Conservation (phyloP, 495 filamentous ascomycete genomes). For the Aspergillus bridgeri region DNA sequence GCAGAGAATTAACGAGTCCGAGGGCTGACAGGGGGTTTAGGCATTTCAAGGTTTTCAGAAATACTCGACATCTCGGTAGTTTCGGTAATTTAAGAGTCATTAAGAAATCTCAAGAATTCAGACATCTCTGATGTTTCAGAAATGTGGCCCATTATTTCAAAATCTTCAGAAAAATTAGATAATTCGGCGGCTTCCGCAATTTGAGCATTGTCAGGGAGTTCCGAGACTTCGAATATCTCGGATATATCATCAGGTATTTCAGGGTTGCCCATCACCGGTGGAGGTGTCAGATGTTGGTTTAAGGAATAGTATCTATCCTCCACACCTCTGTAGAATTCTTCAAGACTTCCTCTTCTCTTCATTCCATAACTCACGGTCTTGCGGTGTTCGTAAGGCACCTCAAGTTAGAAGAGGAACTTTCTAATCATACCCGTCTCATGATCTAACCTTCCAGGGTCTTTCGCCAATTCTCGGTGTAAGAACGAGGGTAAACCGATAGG, state of each 20-base stretch:
- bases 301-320: constrained; percentile 4
- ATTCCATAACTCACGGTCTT: constrained; percentile 10
- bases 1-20: no score
- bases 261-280: not conserved
- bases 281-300: not conserved
- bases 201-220: no score
- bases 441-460: constrained; percentile 9
- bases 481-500: no score
- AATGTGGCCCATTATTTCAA: no score
- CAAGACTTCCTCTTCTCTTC: constrained; percentile 1
- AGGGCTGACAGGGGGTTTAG: no score
- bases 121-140: not conserved
- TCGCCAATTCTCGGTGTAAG: constrained; percentile 9
- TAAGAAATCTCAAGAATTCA: not conserved
- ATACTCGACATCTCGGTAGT: no score
- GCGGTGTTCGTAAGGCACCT: constrained; percentile 10
- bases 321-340: constrained; percentile 16
- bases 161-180: no score
- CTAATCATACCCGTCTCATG: constrained; percentile 14
- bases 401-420: constrained; percentile 12
- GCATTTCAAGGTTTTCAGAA: not conserved
- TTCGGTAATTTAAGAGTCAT: not conserved
- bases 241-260: not conserved
- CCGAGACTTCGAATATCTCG: not conserved
- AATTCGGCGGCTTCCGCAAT: no score